Evolutionary conservation across 2,329 filamentous ascomycete species (phyloP), one percentile per base, ranked within the genome.

Genomic region (Aspergillus hiratsukae): DNA sequence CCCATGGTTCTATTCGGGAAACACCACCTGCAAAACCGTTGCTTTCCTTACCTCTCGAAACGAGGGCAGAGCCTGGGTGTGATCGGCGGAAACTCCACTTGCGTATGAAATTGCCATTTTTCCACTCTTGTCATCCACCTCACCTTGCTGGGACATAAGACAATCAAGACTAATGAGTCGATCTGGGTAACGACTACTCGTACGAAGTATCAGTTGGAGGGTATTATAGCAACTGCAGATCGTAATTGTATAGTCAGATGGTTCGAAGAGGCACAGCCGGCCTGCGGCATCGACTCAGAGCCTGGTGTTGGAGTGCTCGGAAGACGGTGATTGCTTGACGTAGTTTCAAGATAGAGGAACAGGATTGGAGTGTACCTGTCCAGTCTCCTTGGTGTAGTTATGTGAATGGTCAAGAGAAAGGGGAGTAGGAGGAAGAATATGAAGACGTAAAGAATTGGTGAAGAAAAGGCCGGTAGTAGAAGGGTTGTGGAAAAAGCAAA

Each of bases 31-130:
- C 31, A 31, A 23, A 4, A 45, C 28, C 6, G 9, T 25, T 25
- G 14, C 2, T 25, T 53, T 60, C 58, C 69, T 64, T 59, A 75
- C 72, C 66, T 75, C 72, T 61, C 72, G 66, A 54, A 75, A 73
- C 52, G 72, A 72, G 50, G 72, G 72, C 31, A 75, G 66, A 25
- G 69, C 68, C 57, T 70, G 72, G 41, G 67, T 60, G 50, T 68
- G 67, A 60, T 70, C 68, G 55, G 68, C 62, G 52, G 68, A 61
- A 49, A 69, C 65, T 52, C 68, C 66, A 58, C 61, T 70, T 57
- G 69, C 66, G 61, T 75, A 75, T 54, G 72, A 72, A 61, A 73
- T 69, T 59, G 71, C 69, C 72, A 75, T 75, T 58, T 71, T 65
- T 51, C 56, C 64, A 61, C 65, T 64, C 61, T 70, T 66, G 60